Conservation (phyloP, 805 yeast species). For the Barnettozyma sucrosica region DNA sequence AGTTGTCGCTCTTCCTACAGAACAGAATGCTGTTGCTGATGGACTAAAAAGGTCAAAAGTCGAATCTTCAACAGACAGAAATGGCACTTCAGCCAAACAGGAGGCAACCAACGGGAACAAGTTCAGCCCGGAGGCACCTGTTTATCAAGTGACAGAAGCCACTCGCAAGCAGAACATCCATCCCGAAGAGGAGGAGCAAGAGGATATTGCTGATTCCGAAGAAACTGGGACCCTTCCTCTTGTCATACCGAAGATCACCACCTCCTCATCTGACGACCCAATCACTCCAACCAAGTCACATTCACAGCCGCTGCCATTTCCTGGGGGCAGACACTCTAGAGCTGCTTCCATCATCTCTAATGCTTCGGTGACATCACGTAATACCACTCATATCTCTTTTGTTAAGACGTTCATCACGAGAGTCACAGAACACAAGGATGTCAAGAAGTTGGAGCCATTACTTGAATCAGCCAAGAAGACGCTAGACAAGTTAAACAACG, state of each 20-base stretch:
- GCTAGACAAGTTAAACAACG: conserved; percentile 22
- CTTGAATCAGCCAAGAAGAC: conserved; percentile 28
- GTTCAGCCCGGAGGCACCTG: background rate
- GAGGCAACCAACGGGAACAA: background rate
- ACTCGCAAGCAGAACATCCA: background rate
- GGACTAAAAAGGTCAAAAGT: background rate
- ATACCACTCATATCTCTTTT: conserved; percentile 31
- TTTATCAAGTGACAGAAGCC: background rate
- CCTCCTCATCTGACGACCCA: conserved; percentile 1
- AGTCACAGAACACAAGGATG: conserved; percentile 56
- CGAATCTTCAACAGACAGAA: background rate
- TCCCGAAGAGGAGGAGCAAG: conserved; percentile 4
- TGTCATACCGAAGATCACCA: conserved; percentile 6
- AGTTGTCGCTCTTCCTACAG: background rate
- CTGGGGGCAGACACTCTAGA: conserved; percentile 17
- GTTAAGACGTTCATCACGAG: conserved; percentile 54
- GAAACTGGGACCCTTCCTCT: background rate
- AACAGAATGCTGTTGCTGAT: background rate
- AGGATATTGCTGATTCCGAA: conserved; percentile 14
- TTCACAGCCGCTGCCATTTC: conserved; percentile 7
- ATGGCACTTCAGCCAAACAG: background rate
- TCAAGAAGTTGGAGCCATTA: conserved; percentile 39
- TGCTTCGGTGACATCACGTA: conserved; percentile 20
- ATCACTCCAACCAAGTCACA: conserved; percentile 20
- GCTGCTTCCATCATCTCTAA: conserved; percentile 18